Base-by-base conservation (phyloP, 768 basidiomycete species). In the Lactifluus subvellereus region DNA sequence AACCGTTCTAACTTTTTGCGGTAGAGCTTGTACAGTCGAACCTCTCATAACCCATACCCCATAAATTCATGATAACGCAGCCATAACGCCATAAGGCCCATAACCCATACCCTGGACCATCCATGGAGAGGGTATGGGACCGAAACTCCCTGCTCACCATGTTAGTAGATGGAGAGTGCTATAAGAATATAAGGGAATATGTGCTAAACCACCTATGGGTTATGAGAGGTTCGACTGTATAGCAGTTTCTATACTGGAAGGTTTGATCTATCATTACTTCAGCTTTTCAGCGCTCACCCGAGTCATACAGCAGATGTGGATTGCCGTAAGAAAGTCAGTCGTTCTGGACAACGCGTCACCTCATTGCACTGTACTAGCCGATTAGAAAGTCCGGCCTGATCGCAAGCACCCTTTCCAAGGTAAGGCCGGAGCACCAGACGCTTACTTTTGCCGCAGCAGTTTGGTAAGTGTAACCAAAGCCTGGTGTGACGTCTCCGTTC, bases 191-290 rank as follows among this genome's bases (percentile, higher is more conserved):
- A 35, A 38, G 10, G 37, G 6, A 38, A 5, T 38, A 6, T n/a
- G n/a, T n/a, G n/a, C n/a, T n/a, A n/a, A n/a, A n/a, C n/a, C n/a
- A n/a, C n/a, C n/a, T n/a, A n/a, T n/a, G n/a, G n/a, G n/a, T n/a
- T n/a, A n/a, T n/a, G n/a, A n/a, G n/a, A n/a, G n/a, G n/a, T n/a
- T n/a, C n/a, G n/a, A n/a, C n/a, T n/a, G n/a, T 91, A 40, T 98
- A 96, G 96, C 96, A 98, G 77, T 71, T 87, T 37, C 74, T 94
- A 33, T 98, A 98, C 71, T 98, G 92, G 89, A 96, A 97, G 80
- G 87, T 85, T 65, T 60, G 71, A 40, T 6, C 51, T 35, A 49
- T 7, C 20, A 65, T 22, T 55, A 55, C 20, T 52, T 18, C 1
- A 5, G 7, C 18, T 33, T 54, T 27, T 38, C 40, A 53, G 13